Evolutionary conservation across 2,329 filamentous ascomycete genomes (phyloP).

Genomic region (Fusarium irregulare): DNA sequence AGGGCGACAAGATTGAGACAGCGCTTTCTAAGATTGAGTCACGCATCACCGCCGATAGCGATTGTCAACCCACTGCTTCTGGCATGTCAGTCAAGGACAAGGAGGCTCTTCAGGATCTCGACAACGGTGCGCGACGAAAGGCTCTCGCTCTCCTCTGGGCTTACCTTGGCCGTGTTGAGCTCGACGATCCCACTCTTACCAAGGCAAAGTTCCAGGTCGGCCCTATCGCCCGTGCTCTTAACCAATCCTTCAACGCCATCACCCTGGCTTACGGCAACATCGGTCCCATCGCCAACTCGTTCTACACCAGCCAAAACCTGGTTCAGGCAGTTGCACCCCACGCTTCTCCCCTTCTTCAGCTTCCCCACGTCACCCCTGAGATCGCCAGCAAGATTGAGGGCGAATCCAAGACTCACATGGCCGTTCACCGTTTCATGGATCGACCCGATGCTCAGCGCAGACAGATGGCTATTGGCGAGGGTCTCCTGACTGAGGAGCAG

Average conservation of each 20-base stretch:
- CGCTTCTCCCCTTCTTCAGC: constrained; percentile 88
- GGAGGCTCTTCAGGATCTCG: constrained; percentile 80
- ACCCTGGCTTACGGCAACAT: constrained; percentile 88
- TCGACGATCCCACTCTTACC: constrained; percentile 81
- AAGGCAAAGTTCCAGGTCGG: constrained; percentile 90
- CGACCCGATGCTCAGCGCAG: constrained; percentile 80
- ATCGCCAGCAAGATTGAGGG: constrained; percentile 77
- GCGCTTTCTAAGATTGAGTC: constrained; percentile 87
- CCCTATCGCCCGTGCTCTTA: constrained; percentile 85
- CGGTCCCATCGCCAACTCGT: constrained; percentile 82
- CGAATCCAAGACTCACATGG: constrained; percentile 78
- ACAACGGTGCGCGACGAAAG: constrained; percentile 84
- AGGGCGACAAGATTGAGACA: constrained; percentile 81
- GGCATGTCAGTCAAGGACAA: constrained; percentile 80
- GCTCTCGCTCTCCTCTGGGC: constrained; percentile 92
- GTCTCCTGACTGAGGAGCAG: constrained; percentile 78
- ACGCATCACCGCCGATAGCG: constrained; percentile 74
- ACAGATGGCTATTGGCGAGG: constrained; percentile 74
- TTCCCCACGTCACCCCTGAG: constrained; percentile 83
- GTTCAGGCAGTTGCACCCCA: constrained; percentile 89
- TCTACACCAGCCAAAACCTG: constrained; percentile 83
- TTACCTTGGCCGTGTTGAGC: constrained; percentile 88
- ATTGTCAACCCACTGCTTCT: constrained; percentile 61
- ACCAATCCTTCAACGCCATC: constrained; percentile 87
- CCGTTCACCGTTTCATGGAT: constrained; percentile 89